Conservation (phyloP, 495 filamentous ascomycete species). For the Penicillium angulare region DNA sequence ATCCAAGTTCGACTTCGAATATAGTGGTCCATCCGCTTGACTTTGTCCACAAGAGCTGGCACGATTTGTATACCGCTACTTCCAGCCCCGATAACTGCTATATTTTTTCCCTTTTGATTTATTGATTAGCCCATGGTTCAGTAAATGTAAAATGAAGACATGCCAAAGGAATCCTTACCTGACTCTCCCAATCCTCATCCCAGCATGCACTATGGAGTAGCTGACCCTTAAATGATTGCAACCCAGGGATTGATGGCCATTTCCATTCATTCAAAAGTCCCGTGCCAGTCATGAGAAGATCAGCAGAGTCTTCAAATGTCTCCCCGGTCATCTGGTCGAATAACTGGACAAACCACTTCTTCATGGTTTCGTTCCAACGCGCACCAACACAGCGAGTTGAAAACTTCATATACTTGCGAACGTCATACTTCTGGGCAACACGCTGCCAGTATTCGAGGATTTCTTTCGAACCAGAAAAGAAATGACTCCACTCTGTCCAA, state of each 20-base stretch:
- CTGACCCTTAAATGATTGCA: constrained; percentile 40
- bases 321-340: neutral
- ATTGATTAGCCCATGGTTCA: no score
- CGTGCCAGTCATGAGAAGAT: neutral
- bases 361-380: neutral
- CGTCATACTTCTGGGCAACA: neutral
- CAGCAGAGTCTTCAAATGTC: neutral
- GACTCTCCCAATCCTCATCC: constrained; percentile 43
- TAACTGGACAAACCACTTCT: neutral
- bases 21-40: neutral
- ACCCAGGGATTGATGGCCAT: neutral
- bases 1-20: neutral
- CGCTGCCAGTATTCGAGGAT: neutral
- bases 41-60: constrained; percentile 36
- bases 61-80: constrained; percentile 56
- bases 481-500: neutral
- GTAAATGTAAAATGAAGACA: no score
- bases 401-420: neutral
- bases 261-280: neutral
- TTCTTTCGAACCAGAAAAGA: neutral
- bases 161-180: no score
- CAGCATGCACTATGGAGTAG: constrained; percentile 56
- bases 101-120: constrained; percentile 47
- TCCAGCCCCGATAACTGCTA: constrained; percentile 64
- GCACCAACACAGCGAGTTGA: neutral